Evolutionary conservation across 2,329 filamentous ascomycete genomes (phyloP).

Genomic region (Aspergillus fumigatus): DNA sequence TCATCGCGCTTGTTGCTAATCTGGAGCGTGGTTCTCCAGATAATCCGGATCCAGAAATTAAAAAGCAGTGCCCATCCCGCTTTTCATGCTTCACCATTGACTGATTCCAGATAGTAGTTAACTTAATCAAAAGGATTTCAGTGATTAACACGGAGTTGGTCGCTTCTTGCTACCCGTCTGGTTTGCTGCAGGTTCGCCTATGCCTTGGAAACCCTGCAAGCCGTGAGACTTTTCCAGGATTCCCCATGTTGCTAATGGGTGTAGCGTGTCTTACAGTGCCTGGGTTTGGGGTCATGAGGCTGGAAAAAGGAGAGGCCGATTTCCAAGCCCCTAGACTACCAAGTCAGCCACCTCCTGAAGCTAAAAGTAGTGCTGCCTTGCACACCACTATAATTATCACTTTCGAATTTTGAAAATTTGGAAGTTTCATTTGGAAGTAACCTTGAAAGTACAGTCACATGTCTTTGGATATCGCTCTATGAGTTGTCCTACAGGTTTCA

Average conservation of each 20-base stretch:
- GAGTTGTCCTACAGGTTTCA: too few species aligned
- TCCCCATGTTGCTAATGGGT: not conserved
- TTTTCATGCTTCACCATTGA: not conserved
- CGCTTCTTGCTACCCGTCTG: not conserved
- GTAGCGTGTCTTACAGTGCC: not conserved
- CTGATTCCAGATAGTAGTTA: not conserved
- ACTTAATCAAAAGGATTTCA: not conserved
- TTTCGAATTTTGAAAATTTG: not conserved
- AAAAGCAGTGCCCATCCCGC: not conserved
- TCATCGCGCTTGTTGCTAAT: conserved; percentile 25
- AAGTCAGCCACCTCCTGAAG: conserved; percentile 21
- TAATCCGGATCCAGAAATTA: conserved; percentile 12
- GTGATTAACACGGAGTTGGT: not conserved
- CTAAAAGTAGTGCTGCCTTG: not conserved
- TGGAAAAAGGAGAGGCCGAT: conserved; percentile 2
- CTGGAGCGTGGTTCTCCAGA: conserved; percentile 15
- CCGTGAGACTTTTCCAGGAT: not conserved
- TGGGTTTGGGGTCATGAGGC: not conserved
- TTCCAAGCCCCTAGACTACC: conserved; percentile 5
- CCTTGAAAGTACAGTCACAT: not conserved
- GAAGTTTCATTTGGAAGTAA: not conserved
- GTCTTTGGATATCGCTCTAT: not conserved
- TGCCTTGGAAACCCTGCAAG: not conserved
- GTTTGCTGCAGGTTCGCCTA: not conserved
- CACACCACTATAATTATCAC: not conserved